Evolutionary conservation across 306 rosid genomes (phyloP).

Genomic region (Neltuma alba): DNA sequence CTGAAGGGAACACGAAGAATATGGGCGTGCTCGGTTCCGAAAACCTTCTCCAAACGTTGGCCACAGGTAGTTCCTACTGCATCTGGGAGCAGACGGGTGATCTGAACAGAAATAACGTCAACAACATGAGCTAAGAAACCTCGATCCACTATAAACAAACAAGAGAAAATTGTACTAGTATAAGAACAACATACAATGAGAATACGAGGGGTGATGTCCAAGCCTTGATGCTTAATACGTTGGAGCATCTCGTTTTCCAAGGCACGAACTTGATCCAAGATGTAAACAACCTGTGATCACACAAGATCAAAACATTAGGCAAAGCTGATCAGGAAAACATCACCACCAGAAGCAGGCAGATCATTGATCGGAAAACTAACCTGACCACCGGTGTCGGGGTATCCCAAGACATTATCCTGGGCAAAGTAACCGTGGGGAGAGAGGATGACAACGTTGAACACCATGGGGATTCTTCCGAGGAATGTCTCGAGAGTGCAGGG

Average conservation of each 20-base stretch:
- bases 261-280: conserved; percentile 99
- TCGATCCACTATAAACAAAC: background rate
- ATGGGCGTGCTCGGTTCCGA: conserved; percentile 64
- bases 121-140: conserved; percentile 15
- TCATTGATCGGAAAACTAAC: conserved; percentile 36
- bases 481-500: conserved; percentile 93
- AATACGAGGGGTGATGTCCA: conserved; percentile 92
- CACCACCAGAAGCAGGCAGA: background rate
- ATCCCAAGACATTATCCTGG: conserved; percentile 93
- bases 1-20: conserved; percentile 98
- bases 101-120: conserved; percentile 48
- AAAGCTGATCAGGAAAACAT: background rate
- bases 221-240: conserved; percentile 91
- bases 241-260: conserved; percentile 93
- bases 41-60: conserved; percentile 90
- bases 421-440: conserved; percentile 99
- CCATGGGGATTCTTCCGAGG: conserved; percentile 96
- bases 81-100: conserved; percentile 96
- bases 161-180: too few relatives aligned
- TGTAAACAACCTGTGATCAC: conserved; percentile 79
- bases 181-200: conserved; percentile 77
- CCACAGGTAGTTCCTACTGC: conserved; percentile 97
- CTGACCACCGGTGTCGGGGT: conserved; percentile 99
- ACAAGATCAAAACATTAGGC: conserved; percentile 4
- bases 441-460: conserved; percentile 90